Evolutionary conservation across 2,329 filamentous ascomycete genomes (phyloP), one percentile per base, ranked within the genome.

Genomic region (Fusarium sp.): DNA sequence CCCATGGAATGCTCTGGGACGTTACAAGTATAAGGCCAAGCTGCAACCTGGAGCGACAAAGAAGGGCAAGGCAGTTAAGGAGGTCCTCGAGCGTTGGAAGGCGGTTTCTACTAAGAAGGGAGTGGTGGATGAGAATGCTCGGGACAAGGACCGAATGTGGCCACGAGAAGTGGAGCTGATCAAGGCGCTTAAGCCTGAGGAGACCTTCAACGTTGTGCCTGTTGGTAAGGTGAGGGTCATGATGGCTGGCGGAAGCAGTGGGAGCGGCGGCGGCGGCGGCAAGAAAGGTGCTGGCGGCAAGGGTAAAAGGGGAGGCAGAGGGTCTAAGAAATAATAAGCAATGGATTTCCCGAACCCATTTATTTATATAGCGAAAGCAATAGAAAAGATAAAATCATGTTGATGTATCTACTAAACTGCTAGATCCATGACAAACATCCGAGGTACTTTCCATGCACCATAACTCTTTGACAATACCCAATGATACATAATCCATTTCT

Each of bases 21-120:
- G 87, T 58, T 92, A 91, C 81, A 98, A 98, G 81, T 98, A 98
- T 84, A 97, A 97, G 80, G 93, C 90, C 56, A 99, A 99, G 83
- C 80, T 99, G 74, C 96, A 98, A 80, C 96, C 96, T 0, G 96
- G 96, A 0, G 81, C 89, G 1, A 86, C 91, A 69, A 99, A 98
- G 85, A 97, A 97, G 82, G 95, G 96, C 12, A 98, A 98, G 78
- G 94, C 94, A 0, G 89, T 97, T 49, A 93, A 93, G 78, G 95
- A 98, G 80, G 91, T 98, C 31, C 80, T 98, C n/a, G 89, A 90
- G 50, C 87, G 88, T 63, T 98, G 95, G 94, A 86, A 91, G 69
- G 80, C 84, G 21, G 93, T 89, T 51, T 87, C 89, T 9, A 79
- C 76, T 11, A 85, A 82, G 76, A 89, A 87, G 76, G 84, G 84